Evolutionary conservation across 176 grass and related monocot species (phyloP), one percentile per base, ranked within the genome.

Genomic region (Stipa capillata): DNA sequence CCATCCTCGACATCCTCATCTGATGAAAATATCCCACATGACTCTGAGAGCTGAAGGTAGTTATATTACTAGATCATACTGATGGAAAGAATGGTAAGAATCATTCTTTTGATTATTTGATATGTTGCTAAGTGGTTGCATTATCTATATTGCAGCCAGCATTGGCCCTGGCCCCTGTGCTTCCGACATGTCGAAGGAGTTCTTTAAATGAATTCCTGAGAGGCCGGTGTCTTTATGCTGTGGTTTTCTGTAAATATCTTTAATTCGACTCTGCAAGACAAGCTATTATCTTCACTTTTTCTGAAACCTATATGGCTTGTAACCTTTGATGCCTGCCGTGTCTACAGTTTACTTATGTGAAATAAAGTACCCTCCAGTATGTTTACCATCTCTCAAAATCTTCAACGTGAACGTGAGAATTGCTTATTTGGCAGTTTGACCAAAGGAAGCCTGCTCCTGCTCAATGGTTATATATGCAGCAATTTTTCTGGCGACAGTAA

Each of bases 201-300:
- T 62, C 29, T 20, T 45, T 71, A 76, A 77, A 67, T 45, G 47
- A 37, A 57, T 36, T 86, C 48, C 37, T 56, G 16, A 48, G 67
- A 71, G 47, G 31, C 64, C 54, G 47, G 17, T 9, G 51, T 77
- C 82, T 82, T 89, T 64, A 81, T 65, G 39, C 62, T 17, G 21
- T 89, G 48, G 53, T 77, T 48, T n/a, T n/a, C 37, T 89, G 87
- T 89, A 89, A 79, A 85, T 89, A 89, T 55, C n/a, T 31, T 68
- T 51, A 52, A 70, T 55, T 64, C 28, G 21, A 40, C 43, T 8
- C 45, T 2, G 23, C 54, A 82, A 85, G 70, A 85, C 55, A 72
- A 75, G 56, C 44, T 64, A 60, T 65, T 82, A 25, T 48, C 77
- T 63, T 85, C 0, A 8, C 63, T 79, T 84, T 62, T 69, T 72